A percentile compares a stretch with the other conserved stretches of the same genome.
Conservation (phyloP, 257 asterid species). For the Mentha longifolia region DNA sequence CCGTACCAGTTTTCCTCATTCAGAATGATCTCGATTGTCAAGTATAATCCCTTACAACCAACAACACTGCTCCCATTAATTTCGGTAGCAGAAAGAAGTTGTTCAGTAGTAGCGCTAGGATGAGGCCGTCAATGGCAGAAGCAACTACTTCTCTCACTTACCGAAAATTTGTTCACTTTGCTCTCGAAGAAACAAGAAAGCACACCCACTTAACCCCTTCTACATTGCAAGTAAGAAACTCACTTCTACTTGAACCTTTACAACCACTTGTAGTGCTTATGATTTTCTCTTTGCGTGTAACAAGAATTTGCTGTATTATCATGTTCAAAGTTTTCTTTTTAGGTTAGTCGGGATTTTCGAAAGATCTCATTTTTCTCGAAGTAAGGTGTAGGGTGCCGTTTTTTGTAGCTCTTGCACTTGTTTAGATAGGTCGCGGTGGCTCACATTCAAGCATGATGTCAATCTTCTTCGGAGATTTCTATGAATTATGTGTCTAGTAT, state of each 20-base stretch:
- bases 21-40: constrained; percentile 32
- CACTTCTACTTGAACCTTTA: not conserved
- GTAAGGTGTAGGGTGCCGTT: constrained; percentile 3
- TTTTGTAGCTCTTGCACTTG: constrained; percentile 13
- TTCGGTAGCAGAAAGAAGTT: constrained; percentile 25
- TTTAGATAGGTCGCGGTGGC: constrained; percentile 8
- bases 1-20: constrained; percentile 32
- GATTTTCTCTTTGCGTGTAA: no score
- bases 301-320: no score
- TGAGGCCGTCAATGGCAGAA: constrained; percentile 41
- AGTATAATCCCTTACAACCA: constrained; percentile 26
- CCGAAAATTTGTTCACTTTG: constrained; percentile 61
- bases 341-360: constrained; percentile 1
- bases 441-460: not conserved
- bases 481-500: no score
- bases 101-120: constrained; percentile 14
- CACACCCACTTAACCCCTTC: constrained; percentile 55
- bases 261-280: not conserved
- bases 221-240: constrained; percentile 65
- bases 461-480: not conserved
- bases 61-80: constrained; percentile 1
- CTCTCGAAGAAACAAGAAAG: constrained; percentile 63
- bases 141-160: constrained; percentile 55
- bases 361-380: constrained; percentile 9
- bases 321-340: not conserved